Evolutionary conservation across 2,329 filamentous ascomycete genomes (phyloP).

Genomic region (Fusarium subtropicale): DNA sequence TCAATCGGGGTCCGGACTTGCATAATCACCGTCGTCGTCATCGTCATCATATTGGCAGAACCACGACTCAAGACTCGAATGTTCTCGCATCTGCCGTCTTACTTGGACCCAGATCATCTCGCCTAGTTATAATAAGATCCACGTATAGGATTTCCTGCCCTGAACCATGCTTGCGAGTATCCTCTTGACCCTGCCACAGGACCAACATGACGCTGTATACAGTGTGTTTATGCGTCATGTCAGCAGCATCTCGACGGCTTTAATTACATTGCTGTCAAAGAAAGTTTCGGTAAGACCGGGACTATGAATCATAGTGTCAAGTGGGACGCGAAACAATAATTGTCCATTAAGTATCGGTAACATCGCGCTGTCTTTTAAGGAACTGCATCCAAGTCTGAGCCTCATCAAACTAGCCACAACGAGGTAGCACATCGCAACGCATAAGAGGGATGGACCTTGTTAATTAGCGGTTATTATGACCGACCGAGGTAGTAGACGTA

Average conservation of each 20-base stretch:
- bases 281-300: neutral
- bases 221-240: neutral
- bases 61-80: neutral
- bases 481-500: neutral
- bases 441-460: neutral
- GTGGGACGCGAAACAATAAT: conserved; percentile 1
- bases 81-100: neutral
- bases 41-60: neutral
- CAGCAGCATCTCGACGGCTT: neutral
- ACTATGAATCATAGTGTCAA: neutral
- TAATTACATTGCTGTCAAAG: neutral
- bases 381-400: conserved; percentile 11
- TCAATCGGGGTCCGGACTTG: too few relatives aligned
- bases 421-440: conserved; percentile 15
- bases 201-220: neutral
- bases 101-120: neutral
- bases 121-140: conserved; percentile 1
- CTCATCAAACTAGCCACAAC: conserved; percentile 20
- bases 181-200: neutral
- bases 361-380: neutral
- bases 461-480: neutral
- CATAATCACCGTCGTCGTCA: neutral
- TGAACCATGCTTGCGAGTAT: neutral
- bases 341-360: neutral
- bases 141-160: neutral